Evolutionary conservation across 2,329 filamentous ascomycete genomes (phyloP).

Genomic region (Aspergillus flavus): DNA sequence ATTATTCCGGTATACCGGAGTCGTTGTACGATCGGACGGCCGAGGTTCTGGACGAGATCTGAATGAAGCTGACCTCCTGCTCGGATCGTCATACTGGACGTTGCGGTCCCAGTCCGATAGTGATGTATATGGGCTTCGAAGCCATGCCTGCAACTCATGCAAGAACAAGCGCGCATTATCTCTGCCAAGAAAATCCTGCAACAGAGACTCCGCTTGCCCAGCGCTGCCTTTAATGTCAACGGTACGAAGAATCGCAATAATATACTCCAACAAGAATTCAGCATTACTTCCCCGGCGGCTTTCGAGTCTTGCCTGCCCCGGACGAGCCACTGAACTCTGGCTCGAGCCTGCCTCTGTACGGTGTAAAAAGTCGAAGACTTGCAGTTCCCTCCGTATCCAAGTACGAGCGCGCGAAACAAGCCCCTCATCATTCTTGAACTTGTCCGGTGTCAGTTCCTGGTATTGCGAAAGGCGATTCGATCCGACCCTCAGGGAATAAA

Average conservation of each 20-base stretch:
- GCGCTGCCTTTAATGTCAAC: constrained; percentile 78
- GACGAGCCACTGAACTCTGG: constrained; percentile 21
- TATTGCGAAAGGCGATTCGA: constrained; percentile 78
- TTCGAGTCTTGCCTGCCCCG: constrained; percentile 37
- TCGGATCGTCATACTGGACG: constrained; percentile 66
- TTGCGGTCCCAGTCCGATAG: constrained; percentile 77
- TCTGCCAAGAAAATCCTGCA: constrained; percentile 76
- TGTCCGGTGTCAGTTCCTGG: constrained; percentile 68
- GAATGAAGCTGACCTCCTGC: neutral
- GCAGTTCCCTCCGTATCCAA: constrained; percentile 82
- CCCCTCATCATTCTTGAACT: constrained; percentile 65
- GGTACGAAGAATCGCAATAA: constrained; percentile 79
- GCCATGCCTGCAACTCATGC: constrained; percentile 81
- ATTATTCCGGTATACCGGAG: constrained; percentile 23
- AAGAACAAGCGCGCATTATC: constrained; percentile 74
- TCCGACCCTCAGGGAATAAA: constrained; percentile 81
- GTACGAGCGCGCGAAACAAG: constrained; percentile 75
- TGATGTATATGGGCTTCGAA: constrained; percentile 75
- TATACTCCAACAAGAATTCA: constrained; percentile 84
- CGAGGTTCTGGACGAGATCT: constrained; percentile 4
- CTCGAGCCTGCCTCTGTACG: constrained; percentile 31
- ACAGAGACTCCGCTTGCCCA: constrained; percentile 76
- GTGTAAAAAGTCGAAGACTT: constrained; percentile 75
- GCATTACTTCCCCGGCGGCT: constrained; percentile 65
- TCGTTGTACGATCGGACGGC: constrained; percentile 24